These are phyloP conservation scores for Naganishia vaughanmartiniae DNA, from an alignment of 768 basidiomycete species.

Conservation along the genomic window DNA sequence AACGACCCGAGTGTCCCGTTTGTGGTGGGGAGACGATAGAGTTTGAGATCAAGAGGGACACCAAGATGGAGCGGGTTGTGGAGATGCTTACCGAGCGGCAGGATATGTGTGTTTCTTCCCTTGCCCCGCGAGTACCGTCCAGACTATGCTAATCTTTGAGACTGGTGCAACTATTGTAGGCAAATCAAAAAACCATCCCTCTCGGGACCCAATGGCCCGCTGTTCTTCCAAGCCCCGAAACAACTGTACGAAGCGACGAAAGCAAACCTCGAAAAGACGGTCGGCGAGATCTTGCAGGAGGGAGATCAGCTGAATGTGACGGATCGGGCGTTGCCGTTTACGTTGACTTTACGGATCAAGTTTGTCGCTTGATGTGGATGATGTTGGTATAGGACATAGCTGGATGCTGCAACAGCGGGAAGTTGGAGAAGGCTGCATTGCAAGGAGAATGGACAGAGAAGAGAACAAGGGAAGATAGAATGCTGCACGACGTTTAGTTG, in stretches of 20 bases:
- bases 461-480: too few species aligned
- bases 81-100: slow-evolving; percentile 82
- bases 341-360: slow-evolving; percentile 56
- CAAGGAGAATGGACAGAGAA: too few species aligned
- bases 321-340: slow-evolving; percentile 84
- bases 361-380: slow-evolving; percentile 31
- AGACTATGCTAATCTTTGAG: neutral
- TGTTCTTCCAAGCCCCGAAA: slow-evolving; percentile 92
- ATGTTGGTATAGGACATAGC: neutral
- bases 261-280: slow-evolving; percentile 82
- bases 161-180: slow-evolving; percentile 55
- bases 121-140: neutral
- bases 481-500: too few species aligned
- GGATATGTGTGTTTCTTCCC: slow-evolving; percentile 67
- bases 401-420: too few species aligned
- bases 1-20: slow-evolving; percentile 88
- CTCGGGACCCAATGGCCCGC: slow-evolving; percentile 63
- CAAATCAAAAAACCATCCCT: slow-evolving; percentile 97
- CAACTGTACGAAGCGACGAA: slow-evolving; percentile 83
- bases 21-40: slow-evolving; percentile 88
- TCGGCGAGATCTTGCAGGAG: slow-evolving; percentile 72
- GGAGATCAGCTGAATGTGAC: slow-evolving; percentile 84
- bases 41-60: slow-evolving; percentile 65
- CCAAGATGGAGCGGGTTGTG: slow-evolving; percentile 81
- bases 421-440: too few species aligned